Evolutionary conservation across 225 moss, liverwort and hornwort species (phyloP), one percentile per base, ranked within the genome.

Genomic region (Sphagnum tenellum): DNA sequence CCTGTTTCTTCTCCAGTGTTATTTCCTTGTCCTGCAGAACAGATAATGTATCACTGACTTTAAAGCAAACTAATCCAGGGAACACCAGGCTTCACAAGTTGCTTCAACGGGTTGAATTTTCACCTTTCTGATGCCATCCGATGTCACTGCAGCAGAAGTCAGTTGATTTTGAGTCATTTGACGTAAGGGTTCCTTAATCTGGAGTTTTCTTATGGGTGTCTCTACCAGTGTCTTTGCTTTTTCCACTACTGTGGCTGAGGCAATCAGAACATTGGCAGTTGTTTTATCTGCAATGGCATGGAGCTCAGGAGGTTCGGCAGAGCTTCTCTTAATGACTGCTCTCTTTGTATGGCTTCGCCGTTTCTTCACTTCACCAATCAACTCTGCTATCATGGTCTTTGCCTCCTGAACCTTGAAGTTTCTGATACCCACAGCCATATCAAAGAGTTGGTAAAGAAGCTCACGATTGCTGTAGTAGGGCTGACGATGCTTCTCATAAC

Each of bases 361-460:
- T 29, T 29, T 29, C 29, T 29, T 29, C 29, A 29, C 29, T 29
- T 29, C 29, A 29, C 29, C 29, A 29, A 29, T 1, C 29, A 29
- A 29, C 29, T 29, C 29, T 29, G 29, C 29, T 29, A 29, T 29
- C 47, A 71, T 79, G 68, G 69, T 71, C 54, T 76, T 51, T 57
- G 66, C 51, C 61, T 46, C 62, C 52, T 53, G 55, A 67, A 64
- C 69, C 71, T 76, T 64, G 49, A 85, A 81, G 67, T 81, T 64
- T 8, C 78, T 75, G 46, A 85, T 65, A 48, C 84, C 78, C 46
- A 85, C 76, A 48, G 81, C 84, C 66, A 70, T 71, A 7, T 69
- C 84, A 14, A 55, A 70, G 14, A 81, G 84, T 56, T 73, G 78
- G 67, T 73, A 68, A 50, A 78, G 67, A 57, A 85, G 75, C 49